Evolutionary conservation across 2,329 filamentous ascomycete genomes (phyloP).

Genomic region (Diaporthe sp.): DNA sequence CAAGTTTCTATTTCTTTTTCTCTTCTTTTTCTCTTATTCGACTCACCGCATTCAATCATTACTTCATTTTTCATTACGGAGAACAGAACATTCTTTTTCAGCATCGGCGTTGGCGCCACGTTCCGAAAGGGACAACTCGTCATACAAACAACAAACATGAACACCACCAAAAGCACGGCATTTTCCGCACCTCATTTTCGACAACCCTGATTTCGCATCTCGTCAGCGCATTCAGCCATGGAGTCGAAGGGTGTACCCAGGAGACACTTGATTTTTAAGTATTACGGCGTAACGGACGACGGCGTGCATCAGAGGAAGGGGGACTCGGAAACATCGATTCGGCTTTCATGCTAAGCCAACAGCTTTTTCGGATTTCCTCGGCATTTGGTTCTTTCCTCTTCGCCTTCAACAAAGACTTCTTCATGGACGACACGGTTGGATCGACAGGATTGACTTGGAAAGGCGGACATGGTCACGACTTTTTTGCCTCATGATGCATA

Average conservation of each 20-base stretch:
- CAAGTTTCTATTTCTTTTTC: not conserved
- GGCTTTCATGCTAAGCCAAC: not conserved
- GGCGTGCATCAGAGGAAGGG: conserved; percentile 1
- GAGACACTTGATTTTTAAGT: not conserved
- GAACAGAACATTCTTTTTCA: conserved; percentile 1
- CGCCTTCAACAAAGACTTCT: not conserved
- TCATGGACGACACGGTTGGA: conserved; percentile 25
- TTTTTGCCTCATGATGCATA: conserved; percentile 22
- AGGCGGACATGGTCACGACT: conserved; percentile 10
- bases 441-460: not conserved
- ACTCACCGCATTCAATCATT: conserved; percentile 25
- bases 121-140: not conserved
- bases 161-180: not conserved
- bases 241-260: not conserved
- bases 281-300: not conserved
- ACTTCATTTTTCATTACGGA: not conserved
- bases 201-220: not conserved
- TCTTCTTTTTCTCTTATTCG: not conserved
- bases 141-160: not conserved
- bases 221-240: not conserved
- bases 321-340: not conserved
- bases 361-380: not conserved
- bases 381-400: not conserved
- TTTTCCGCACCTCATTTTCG: not conserved
- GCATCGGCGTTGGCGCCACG: conserved; percentile 5